Conservation (phyloP, 495 filamentous ascomycete species). For the Astrothelium macrocarpum region DNA sequence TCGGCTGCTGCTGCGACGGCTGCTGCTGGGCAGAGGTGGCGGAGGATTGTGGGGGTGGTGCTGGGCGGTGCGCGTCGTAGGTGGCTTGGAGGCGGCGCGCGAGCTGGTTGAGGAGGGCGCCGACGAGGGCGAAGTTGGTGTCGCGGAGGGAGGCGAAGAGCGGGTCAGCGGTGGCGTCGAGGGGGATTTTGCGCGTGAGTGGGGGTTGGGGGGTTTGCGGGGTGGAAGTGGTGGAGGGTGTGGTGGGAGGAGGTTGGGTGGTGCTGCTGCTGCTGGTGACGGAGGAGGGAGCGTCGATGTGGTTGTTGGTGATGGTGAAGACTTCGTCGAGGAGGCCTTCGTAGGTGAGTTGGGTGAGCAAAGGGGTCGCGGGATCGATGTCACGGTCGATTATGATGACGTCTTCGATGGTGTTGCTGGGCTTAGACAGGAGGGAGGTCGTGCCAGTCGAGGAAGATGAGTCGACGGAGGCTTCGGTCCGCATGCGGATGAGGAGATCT, state of each 20-base stretch:
- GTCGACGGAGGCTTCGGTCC: conserved; percentile 68
- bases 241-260: conserved; percentile 43
- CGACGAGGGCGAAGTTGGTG: conserved; percentile 91
- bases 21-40: conserved; percentile 70
- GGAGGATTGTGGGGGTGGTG: conserved; percentile 82
- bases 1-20: no score
- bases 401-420: conserved; percentile 77
- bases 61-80: conserved; percentile 68
- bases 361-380: conserved; percentile 79
- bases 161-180: conserved; percentile 84
- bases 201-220: conserved; percentile 40
- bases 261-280: conserved; percentile 67
- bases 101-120: conserved; percentile 77
- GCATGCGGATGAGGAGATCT: conserved; percentile 86
- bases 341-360: conserved; percentile 94
- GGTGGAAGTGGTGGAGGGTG: conserved; percentile 41
- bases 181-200: conserved; percentile 80
- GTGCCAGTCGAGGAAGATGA: conserved; percentile 9
- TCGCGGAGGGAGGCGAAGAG: conserved; percentile 84
- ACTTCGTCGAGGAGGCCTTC: conserved; percentile 93
- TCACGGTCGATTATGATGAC: conserved; percentile 93
- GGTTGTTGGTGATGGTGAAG: conserved; percentile 77
- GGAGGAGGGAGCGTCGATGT: conserved; percentile 86
- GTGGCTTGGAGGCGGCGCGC: conserved; percentile 79
- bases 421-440: conserved; percentile 43